Percentiles rank a stretch among this genome's conserved stretches.
Conservation (phyloP, 2,329 filamentous ascomycete species). For the Leptosphaerulina australis region DNA sequence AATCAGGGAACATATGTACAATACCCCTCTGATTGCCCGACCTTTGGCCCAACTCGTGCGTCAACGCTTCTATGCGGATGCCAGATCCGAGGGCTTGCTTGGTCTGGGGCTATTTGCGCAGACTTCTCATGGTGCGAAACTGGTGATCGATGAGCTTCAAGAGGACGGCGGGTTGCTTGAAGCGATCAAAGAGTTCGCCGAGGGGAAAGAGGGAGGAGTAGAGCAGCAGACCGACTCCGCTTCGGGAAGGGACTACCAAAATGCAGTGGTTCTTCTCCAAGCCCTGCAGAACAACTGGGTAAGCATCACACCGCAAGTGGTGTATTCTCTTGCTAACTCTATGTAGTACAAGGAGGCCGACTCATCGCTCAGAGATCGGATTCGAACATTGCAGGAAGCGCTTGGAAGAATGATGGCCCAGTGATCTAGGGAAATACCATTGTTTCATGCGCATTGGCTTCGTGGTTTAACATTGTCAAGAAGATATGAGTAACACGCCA, state of each 20-base stretch:
- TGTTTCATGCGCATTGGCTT: neutral
- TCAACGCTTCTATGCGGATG: constrained; percentile 46
- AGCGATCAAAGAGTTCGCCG: constrained; percentile 43
- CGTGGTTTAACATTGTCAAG: neutral
- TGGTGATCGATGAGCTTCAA: constrained; percentile 38
- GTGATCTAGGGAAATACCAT: neutral
- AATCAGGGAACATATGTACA: constrained; percentile 33
- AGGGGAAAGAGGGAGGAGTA: constrained; percentile 32
- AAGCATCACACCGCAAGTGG: constrained; percentile 16
- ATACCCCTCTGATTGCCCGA: constrained; percentile 38
- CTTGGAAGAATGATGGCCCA: constrained; percentile 33
- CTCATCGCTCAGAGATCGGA: constrained; percentile 27
- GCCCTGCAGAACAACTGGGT: constrained; percentile 44
- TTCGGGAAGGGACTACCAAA: constrained; percentile 43
- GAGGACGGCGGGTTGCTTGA: constrained; percentile 38
- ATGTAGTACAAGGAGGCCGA: constrained; percentile 33
- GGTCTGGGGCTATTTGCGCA: constrained; percentile 46
- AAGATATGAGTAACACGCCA: constrained; percentile 7
- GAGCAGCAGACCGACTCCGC: constrained; percentile 28
- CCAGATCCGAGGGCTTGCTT: constrained; percentile 44
- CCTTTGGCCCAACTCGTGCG: constrained; percentile 42
- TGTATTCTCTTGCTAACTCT: constrained; percentile 17
- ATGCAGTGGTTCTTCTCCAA: constrained; percentile 45
- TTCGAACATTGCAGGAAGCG: constrained; percentile 31
- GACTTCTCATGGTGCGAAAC: constrained; percentile 34